These are phyloP conservation scores for Puccinia polysora DNA, from an alignment of 1,284 basidiomycete species.

Conservation along the genomic window DNA sequence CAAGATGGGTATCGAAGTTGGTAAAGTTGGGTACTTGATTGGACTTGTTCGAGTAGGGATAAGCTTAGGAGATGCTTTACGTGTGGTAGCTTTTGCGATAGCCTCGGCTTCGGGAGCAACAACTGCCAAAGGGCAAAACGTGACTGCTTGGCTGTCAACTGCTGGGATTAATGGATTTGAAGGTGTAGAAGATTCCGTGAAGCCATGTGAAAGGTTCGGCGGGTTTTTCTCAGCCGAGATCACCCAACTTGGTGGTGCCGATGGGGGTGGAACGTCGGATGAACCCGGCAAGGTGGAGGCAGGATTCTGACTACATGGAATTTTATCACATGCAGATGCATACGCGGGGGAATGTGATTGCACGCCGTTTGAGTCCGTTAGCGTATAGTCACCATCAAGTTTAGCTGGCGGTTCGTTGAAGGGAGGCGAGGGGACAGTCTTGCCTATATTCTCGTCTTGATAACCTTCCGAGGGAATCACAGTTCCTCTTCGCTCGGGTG, in stretches of 20 bases:
- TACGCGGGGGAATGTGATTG: neutral
- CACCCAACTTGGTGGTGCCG: too few species aligned
- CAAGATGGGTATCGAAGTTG: slow-evolving; percentile 37
- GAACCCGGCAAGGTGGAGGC: neutral
- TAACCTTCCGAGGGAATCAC: neutral
- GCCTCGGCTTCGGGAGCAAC: neutral
- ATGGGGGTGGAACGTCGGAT: neutral
- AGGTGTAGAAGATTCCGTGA: neutral
- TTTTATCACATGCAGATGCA: neutral
- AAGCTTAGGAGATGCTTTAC: slow-evolving; percentile 14
- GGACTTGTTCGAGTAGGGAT: slow-evolving; percentile 33
- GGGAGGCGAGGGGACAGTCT: neutral
- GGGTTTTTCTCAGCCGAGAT: too few species aligned
- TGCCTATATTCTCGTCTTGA: neutral
- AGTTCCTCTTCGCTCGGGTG: neutral
- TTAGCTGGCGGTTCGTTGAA: neutral
- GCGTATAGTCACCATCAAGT: neutral
- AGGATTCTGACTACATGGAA: neutral
- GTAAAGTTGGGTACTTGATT: slow-evolving; percentile 36
- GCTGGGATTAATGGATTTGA: neutral
- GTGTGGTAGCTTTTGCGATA: slow-evolving; percentile 2
- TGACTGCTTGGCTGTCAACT: neutral
- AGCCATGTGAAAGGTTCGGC: too few species aligned
- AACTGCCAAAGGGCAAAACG: too few species aligned
- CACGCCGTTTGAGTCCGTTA: neutral